phyloP scores from a whole-genome alignment of 495 filamentous ascomycete genomes.

The Schizothecium vesticola region DNA sequence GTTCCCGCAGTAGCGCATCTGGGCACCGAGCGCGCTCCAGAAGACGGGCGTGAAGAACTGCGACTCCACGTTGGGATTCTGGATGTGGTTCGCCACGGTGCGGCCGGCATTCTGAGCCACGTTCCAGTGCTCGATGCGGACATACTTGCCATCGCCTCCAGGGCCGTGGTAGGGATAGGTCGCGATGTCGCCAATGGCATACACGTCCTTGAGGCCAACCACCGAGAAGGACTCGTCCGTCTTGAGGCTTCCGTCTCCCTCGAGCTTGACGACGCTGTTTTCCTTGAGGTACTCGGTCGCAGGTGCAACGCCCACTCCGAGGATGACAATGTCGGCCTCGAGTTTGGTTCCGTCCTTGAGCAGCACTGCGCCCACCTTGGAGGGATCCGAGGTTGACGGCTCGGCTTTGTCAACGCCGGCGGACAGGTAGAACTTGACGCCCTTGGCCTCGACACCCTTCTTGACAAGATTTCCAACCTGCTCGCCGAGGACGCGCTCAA shows the following conservation, averaged over 20 bases:
- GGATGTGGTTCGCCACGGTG: slow-evolving; percentile 67
- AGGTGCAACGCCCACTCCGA: slow-evolving; percentile 84
- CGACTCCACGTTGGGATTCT: slow-evolving; percentile 51
- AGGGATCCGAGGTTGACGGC: slow-evolving; percentile 56
- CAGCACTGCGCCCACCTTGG: slow-evolving; percentile 70
- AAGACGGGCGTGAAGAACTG: slow-evolving; percentile 87
- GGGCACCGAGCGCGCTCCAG: slow-evolving; percentile 87
- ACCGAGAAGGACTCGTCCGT: slow-evolving; percentile 76
- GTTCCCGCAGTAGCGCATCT: slow-evolving; percentile 89
- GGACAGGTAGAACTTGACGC: slow-evolving; percentile 78
- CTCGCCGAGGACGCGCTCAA: slow-evolving; percentile 83
- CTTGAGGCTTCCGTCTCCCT: slow-evolving; percentile 74
- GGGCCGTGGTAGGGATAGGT: slow-evolving; percentile 92
- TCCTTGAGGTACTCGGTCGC: slow-evolving; percentile 79
- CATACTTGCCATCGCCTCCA: slow-evolving; percentile 61
- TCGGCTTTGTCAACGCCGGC: slow-evolving; percentile 77
- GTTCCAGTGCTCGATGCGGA: slow-evolving; percentile 94
- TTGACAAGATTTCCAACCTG: slow-evolving; percentile 78
- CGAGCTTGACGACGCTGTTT: slow-evolving; percentile 59
- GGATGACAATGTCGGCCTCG: slow-evolving; percentile 81
- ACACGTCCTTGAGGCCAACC: slow-evolving; percentile 68
- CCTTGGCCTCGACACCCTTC: slow-evolving; percentile 69
- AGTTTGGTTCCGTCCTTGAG: slow-evolving; percentile 84
- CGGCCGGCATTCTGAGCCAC: slow-evolving; percentile 92
- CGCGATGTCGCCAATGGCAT: slow-evolving; percentile 92